These are phyloP conservation scores for Populus pruinosa DNA, from an alignment of 345 rosid species.

Conservation along the genomic window DNA sequence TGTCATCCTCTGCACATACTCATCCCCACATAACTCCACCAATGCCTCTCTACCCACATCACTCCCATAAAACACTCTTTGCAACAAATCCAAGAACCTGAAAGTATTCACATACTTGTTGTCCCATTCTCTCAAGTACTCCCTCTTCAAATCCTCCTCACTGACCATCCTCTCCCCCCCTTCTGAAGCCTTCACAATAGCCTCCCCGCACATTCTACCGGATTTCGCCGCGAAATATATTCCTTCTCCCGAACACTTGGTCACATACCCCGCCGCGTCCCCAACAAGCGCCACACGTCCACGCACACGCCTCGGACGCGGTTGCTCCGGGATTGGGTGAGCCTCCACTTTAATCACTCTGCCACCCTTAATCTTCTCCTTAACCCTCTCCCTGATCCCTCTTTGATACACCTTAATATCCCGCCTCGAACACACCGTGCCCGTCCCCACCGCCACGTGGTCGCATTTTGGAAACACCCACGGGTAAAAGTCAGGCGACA, in stretches of 20 bases:
- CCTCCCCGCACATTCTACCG: conserved; percentile 63
- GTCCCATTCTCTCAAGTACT: conserved; percentile 57
- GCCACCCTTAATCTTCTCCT: conserved; percentile 48
- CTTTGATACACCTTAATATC: conserved; percentile 43
- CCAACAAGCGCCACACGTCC: conserved; percentile 65
- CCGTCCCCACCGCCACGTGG: conserved; percentile 77
- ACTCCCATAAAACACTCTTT: conserved; percentile 48
- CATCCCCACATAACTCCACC: conserved; percentile 66
- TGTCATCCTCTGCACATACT: conserved; percentile 68
- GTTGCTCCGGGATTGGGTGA: conserved; percentile 77
- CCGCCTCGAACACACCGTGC: conserved; percentile 42
- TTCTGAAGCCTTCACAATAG: conserved; percentile 54
- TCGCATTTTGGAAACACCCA: conserved; percentile 79
- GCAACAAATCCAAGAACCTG: conserved; percentile 54
- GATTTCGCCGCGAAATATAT: conserved; percentile 73
- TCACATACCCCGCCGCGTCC: conserved; percentile 70
- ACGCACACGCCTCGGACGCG: conserved; percentile 43
- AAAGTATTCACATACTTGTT: conserved; percentile 36
- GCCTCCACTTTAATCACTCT: conserved; percentile 64
- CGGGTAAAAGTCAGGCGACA: conserved; percentile 71
- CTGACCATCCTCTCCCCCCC: conserved; percentile 40
- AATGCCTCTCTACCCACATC: conserved; percentile 52
- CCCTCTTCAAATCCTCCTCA: conserved; percentile 58
- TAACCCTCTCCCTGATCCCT: conserved; percentile 47
- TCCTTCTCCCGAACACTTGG: conserved; percentile 66